Conservation (phyloP, 306 rosid genomes). For the Pyrus bretschneideri region DNA sequence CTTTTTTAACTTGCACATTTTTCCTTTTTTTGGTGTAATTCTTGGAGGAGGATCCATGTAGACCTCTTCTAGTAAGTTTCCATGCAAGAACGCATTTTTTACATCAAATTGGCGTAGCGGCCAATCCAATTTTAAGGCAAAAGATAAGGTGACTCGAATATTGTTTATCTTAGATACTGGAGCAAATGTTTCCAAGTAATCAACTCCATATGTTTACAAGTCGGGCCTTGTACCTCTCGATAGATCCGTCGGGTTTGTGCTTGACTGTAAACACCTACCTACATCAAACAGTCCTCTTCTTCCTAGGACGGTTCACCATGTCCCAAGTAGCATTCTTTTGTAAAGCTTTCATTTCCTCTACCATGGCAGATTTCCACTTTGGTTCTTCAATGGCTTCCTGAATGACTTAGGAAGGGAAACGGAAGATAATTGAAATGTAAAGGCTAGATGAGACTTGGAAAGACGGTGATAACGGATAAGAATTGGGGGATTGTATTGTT, state of each 20-base stretch:
- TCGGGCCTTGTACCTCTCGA: no score
- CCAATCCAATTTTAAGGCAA: not conserved
- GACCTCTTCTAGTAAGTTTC: not conserved
- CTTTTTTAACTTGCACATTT: not conserved
- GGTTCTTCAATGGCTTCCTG: not conserved
- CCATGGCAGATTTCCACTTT: not conserved
- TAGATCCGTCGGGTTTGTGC: no score
- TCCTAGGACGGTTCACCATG: not conserved
- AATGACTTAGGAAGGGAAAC: no score
- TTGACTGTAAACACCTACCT: not conserved
- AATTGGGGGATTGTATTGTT: no score
- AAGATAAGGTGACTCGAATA: not conserved
- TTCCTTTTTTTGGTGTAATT: not conserved
- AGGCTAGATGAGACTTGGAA: not conserved
- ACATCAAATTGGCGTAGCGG: not conserved
- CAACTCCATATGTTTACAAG: no score
- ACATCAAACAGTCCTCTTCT: not conserved
- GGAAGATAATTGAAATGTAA: not conserved
- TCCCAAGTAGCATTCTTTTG: not conserved
- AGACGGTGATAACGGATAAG: not conserved
- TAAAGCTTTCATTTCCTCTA: not conserved
- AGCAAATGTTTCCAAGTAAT: not conserved
- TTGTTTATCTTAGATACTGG: not conserved
- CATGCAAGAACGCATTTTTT: not conserved
- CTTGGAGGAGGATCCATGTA: not conserved